Base-by-base conservation (phyloP, 257 asterid genomes). In the Nicotiana sylvestris region DNA sequence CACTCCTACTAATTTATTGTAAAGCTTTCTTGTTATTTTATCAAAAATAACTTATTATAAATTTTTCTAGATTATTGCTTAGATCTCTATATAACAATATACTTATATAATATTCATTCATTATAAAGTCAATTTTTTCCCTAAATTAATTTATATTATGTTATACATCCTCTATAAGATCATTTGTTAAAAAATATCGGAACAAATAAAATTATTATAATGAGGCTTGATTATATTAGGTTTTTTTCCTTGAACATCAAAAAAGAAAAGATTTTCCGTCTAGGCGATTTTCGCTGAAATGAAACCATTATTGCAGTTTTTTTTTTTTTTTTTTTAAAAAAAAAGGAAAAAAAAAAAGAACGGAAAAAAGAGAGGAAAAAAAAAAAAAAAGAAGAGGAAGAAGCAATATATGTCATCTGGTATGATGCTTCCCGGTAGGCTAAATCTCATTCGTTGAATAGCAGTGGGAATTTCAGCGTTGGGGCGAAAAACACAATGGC, bases 401-500 rank as follows among this genome's bases (percentile, higher is more conserved):
- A 39, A 69, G 6, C 39, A 72, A 72, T 58, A 9, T 43, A 43
- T 43, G 3, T 43, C 51, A 72, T 72, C 79, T 46, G 39, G 79
- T 72, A 5, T 56, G 61, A 16, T 18, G 8, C 61, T 58, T 58
- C 3, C 65, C 29, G 12, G 30, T 17, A 72, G 61, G 37, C 25
- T 46, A 46, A 15, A 72, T 72, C 79, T 32, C 79, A 25, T 58
- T 69, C n/a, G 18, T 69, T 39, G 57, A 69, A 69, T 10, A 33
- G 76, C 77, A 39, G 57, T n/a, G 77, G 55, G 55, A 68, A 68
- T 70, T 70, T 43, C 6, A 43, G 33, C 33, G 58, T 72, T 72
- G 58, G 21, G 78, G 25, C 0, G 0, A 46, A 25, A 13, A 21
- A 35, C 57, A 56, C 82, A 76, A 90, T 90, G 94, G 91, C 96